Evolutionary conservation across 805 yeast species (phyloP).

Genomic region (Saturnispora sanitii): DNA sequence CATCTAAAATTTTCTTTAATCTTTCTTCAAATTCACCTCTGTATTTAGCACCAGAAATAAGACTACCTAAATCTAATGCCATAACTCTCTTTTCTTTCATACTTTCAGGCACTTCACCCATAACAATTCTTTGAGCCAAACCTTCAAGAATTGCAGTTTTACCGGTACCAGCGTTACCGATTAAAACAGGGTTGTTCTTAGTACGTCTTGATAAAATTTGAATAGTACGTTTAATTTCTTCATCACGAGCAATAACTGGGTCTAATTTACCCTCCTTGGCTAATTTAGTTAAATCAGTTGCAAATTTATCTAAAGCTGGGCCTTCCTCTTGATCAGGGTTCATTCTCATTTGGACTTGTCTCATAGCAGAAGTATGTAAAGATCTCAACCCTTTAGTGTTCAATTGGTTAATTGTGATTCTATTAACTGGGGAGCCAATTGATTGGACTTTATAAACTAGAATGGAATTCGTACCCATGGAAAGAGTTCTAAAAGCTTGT

Average conservation of each 20-base stretch:
- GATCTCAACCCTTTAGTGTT: too few relatives aligned
- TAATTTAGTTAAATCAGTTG: constrained; percentile 74
- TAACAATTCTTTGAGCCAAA: constrained; percentile 82
- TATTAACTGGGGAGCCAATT: too few relatives aligned
- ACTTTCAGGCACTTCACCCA: constrained; percentile 90
- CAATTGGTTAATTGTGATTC: too few relatives aligned
- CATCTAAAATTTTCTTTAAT: constrained; percentile 68
- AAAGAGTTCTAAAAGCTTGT: too few relatives aligned
- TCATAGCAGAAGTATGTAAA: constrained; percentile 14
- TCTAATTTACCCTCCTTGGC: constrained; percentile 88
- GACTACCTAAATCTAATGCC: constrained; percentile 76
- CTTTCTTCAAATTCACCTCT: constrained; percentile 96
- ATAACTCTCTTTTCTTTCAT: constrained; percentile 80
- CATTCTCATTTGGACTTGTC: constrained; percentile 24
- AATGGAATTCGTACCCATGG: too few relatives aligned
- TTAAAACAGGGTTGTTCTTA: constrained; percentile 88
- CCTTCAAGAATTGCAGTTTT: constrained; percentile 97
- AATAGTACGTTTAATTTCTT: constrained; percentile 85
- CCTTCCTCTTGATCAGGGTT: constrained; percentile 32
- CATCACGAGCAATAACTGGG: constrained; percentile 96
- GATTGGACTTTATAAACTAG: too few relatives aligned
- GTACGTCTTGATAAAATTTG: constrained; percentile 89
- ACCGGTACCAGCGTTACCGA: constrained; percentile 98
- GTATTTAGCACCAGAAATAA: constrained; percentile 91
- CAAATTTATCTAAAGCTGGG: constrained; percentile 77